Percentiles rank a stretch among this genome's conserved stretches.
Conservation (phyloP, 2,329 filamentous ascomycete species). For the Fusarium bactridioides region DNA sequence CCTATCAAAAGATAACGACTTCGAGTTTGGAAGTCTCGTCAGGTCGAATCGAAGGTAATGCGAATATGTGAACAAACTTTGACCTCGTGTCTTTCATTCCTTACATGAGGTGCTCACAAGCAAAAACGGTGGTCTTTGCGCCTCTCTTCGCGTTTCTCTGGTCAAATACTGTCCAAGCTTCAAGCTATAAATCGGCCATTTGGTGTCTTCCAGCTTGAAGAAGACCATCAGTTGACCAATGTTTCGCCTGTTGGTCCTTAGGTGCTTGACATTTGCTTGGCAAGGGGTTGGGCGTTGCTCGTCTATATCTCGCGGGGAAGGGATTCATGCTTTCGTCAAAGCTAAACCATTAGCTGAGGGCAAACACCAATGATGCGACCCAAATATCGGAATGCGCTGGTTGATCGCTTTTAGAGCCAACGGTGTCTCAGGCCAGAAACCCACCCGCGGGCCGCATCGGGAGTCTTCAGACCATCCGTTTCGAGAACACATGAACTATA, state of each 20-base stretch:
- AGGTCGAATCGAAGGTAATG: neutral
- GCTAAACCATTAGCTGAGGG: neutral
- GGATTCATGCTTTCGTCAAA: neutral
- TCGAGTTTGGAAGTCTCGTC: neutral
- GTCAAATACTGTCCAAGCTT: neutral
- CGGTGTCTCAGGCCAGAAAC: neutral
- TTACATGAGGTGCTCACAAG: neutral
- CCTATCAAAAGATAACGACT: neutral
- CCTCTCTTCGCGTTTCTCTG: neutral
- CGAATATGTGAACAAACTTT: neutral
- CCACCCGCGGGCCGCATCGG: neutral
- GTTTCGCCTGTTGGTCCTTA: conserved; percentile 18
- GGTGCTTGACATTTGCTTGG: neutral
- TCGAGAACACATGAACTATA: neutral
- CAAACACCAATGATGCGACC: neutral
- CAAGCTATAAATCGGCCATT: neutral
- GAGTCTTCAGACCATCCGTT: neutral
- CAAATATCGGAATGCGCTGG: conserved; percentile 6
- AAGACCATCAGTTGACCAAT: neutral
- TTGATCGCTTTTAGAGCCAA: conserved; percentile 10
- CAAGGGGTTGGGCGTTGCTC: neutral
- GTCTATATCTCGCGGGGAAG: neutral
- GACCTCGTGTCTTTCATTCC: neutral
- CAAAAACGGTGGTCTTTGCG: neutral
- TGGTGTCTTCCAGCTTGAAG: neutral